phyloP scores from a whole-genome alignment of 371 early-diverging fungal genomes.

The Apophysomyces sp. region DNA sequence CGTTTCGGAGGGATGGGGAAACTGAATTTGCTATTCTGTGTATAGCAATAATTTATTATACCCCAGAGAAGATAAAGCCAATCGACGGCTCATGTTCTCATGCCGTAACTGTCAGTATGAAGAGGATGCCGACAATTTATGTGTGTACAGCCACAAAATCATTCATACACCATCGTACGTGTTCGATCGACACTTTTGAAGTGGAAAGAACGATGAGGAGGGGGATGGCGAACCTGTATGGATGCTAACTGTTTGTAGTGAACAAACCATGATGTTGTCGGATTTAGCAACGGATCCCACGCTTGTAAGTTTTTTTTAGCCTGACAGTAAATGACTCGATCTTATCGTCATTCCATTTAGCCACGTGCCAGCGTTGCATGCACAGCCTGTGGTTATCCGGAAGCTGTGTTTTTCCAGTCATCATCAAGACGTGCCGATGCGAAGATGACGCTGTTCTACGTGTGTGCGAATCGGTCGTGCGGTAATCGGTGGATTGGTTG shows the following conservation, averaged over 20 bases:
- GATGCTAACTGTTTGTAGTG: constrained; percentile 43
- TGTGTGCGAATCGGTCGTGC: constrained; percentile 81
- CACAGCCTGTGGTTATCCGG: constrained; percentile 69
- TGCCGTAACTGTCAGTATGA: constrained; percentile 94
- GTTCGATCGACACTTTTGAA: background rate
- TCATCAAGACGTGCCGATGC: constrained; percentile 83
- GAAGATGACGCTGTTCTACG: constrained; percentile 90
- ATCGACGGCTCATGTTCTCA: constrained; percentile 74
- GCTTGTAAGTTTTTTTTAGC: constrained; percentile 37
- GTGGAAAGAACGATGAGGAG: background rate
- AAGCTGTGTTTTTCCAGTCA: constrained; percentile 93
- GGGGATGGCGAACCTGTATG: background rate
- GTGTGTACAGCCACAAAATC: constrained; percentile 89
- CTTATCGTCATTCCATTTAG: constrained; percentile 17
- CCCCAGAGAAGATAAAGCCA: constrained; percentile 86
- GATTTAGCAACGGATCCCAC: constrained; percentile 87
- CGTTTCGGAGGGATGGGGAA: background rate
- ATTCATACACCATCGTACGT: constrained; percentile 76
- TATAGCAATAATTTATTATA: constrained; percentile 93
- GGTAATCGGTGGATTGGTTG: constrained; percentile 71
- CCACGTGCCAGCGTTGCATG: constrained; percentile 74
- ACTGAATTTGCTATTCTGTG: background rate
- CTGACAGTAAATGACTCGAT: background rate
- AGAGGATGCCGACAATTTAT: constrained; percentile 80
- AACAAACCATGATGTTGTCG: constrained; percentile 73